These are phyloP conservation scores for Helotiales sp. DNA, from an alignment of 2,329 filamentous ascomycete species.

Conservation along the genomic window DNA sequence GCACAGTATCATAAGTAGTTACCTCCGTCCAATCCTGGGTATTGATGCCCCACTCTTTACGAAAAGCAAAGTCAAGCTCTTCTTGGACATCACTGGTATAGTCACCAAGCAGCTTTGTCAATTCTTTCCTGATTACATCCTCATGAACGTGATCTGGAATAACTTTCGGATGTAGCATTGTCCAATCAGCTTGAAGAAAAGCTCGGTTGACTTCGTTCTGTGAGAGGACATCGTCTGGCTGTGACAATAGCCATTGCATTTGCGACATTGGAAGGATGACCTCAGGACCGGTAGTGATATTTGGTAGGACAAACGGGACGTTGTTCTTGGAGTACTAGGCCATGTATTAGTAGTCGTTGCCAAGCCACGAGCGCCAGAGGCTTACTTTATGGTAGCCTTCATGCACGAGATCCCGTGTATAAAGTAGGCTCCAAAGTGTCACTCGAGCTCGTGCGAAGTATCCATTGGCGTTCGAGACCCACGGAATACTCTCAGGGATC, in stretches of 20 bases:
- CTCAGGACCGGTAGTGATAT: slow-evolving; percentile 41
- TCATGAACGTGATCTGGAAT: slow-evolving; percentile 37
- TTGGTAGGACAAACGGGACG: slow-evolving; percentile 43
- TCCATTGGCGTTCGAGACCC: slow-evolving; percentile 15
- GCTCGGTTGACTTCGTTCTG: slow-evolving; percentile 40
- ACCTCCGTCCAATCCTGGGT: slow-evolving; percentile 29
- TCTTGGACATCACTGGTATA: slow-evolving; percentile 29
- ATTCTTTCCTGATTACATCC: slow-evolving; percentile 37
- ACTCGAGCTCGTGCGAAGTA: slow-evolving; percentile 18
- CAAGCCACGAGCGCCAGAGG: not conserved
- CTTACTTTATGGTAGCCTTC: slow-evolving; percentile 24
- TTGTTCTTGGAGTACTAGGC: slow-evolving; percentile 43
- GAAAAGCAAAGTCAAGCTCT: slow-evolving; percentile 29
- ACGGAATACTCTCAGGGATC: slow-evolving; percentile 18
- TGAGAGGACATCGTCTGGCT: slow-evolving; percentile 41
- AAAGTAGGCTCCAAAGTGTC: slow-evolving; percentile 17
- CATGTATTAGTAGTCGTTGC: slow-evolving; percentile 1
- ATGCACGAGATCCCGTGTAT: slow-evolving; percentile 20
- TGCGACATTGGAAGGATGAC: slow-evolving; percentile 43
- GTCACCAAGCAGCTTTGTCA: slow-evolving; percentile 34
- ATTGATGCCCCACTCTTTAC: slow-evolving; percentile 28
- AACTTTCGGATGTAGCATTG: slow-evolving; percentile 28
- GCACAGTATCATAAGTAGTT: slow-evolving; percentile 26
- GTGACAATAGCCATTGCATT: slow-evolving; percentile 42
- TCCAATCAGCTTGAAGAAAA: slow-evolving; percentile 39